Evolutionary conservation across 805 yeast species (phyloP), one percentile per base, ranked within the genome.

Genomic region (Yarrowia bubula): DNA sequence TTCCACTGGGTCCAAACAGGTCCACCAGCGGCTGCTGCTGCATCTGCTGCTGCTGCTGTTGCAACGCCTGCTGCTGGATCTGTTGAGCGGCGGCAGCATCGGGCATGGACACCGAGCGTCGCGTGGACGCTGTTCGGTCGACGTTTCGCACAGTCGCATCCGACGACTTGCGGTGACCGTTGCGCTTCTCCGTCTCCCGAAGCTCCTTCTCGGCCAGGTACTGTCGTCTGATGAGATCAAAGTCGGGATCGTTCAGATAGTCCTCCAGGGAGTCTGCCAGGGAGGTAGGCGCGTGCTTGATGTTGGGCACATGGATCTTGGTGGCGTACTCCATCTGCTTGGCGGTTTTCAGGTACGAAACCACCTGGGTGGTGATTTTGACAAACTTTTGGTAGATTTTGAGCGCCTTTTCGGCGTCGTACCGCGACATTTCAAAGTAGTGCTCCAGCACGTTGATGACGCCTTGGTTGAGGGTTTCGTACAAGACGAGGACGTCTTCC

Each of bases 201-300:
- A 75, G 79, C 61, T 78, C 81, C 75, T 84, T 86, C 71, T 89
- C 93, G 43, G 85, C 85, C 68, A 90, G 75, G 71, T 89, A 91
- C 72, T 89, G 96, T 67, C 86, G 79, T 74, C 96, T 83, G 73
- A 90, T 91, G 8, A 78, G 76, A 70, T 91, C 97, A 75, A 91
- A 91, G 70, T 87, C 86, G 8, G 92, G 91, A 73, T 93, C 98
- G 69, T 86, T 83, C 69, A 95, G 78, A 75, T 93, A 96, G 70
- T 92, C 97, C 73, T 91, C 95, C 67, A 95, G 82, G 13, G 96
- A 87, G 38, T 86, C 82, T 3, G 96, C 89, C 68, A 95, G 81
- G 31, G 96, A 95, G 1, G 98, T 92, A 22, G 98, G 98, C 1
- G 98, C 98, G 76, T 95, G 99, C 74, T 90, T 90, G 67, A 95